phyloP scores from a whole-genome alignment of 208 protist species.

The Leptomonas pyrrhocoris region DNA sequence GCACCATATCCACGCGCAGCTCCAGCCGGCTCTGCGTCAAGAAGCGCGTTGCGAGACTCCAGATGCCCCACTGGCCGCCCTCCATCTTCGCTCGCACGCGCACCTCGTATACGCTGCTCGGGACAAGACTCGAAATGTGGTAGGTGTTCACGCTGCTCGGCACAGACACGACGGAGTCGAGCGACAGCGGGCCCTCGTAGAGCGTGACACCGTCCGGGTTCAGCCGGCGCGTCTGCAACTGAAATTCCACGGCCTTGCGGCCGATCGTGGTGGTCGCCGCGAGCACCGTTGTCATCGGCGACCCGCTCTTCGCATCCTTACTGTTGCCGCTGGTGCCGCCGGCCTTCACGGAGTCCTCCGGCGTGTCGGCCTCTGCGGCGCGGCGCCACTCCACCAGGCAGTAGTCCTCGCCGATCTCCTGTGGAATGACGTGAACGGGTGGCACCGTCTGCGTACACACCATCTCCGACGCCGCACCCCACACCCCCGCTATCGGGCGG shows the following conservation, averaged over 20 bases:
- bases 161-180: constrained; percentile 64
- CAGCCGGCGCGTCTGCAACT: constrained; percentile 74
- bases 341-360: not conserved
- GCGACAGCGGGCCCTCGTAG: constrained; percentile 60
- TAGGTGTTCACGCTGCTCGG: constrained; percentile 45
- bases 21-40: constrained; percentile 81
- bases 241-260: constrained; percentile 58
- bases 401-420: constrained; percentile 93
- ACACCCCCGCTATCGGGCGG: constrained; percentile 49
- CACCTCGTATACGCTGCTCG: constrained; percentile 88
- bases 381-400: constrained; percentile 85
- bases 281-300: constrained; percentile 19
- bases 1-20: constrained; percentile 74
- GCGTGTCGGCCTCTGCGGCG: constrained; percentile 10
- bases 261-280: constrained; percentile 22
- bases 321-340: not conserved
- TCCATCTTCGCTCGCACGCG: constrained; percentile 75
- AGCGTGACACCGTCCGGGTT: constrained; percentile 50
- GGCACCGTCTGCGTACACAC: constrained; percentile 75
- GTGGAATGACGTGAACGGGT: constrained; percentile 65
- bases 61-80: constrained; percentile 83
- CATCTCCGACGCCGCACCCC: constrained; percentile 65
- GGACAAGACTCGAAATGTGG: constrained; percentile 71
- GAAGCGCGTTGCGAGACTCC: constrained; percentile 81
- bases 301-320: not conserved